These are phyloP conservation scores for Omphalotus guepiniiformis DNA, from an alignment of 768 basidiomycete genomes.

Conservation along the genomic window DNA sequence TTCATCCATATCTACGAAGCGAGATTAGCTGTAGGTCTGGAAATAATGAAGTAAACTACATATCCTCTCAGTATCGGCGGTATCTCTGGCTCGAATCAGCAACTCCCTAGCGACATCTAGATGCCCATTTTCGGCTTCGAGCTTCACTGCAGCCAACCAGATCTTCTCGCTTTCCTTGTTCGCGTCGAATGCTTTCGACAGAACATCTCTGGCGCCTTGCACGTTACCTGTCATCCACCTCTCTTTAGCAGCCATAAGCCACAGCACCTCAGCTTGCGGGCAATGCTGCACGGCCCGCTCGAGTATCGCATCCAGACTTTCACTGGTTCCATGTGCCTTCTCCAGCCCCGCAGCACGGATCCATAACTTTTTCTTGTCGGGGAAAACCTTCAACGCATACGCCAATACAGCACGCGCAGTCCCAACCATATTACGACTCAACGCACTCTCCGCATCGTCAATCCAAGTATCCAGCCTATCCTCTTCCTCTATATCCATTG, in stretches of 20 bases:
- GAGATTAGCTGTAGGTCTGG: slow-evolving; percentile 7
- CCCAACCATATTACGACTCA: slow-evolving; percentile 67
- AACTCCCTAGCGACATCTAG: slow-evolving; percentile 81
- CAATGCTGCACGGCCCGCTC: slow-evolving; percentile 83
- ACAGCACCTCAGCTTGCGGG: slow-evolving; percentile 92
- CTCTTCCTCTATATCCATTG: slow-evolving; percentile 94
- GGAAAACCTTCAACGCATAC: slow-evolving; percentile 88
- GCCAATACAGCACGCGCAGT: slow-evolving; percentile 87
- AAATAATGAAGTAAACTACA: slow-evolving; percentile 21
- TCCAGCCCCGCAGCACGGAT: slow-evolving; percentile 89
- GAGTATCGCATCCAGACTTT: slow-evolving; percentile 79
- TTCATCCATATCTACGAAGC: slow-evolving; percentile 94
- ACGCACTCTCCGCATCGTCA: slow-evolving; percentile 83
- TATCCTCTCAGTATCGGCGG: slow-evolving; percentile 90
- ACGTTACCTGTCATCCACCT: slow-evolving; percentile 91
- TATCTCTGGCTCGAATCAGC: slow-evolving; percentile 81
- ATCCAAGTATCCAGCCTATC: slow-evolving; percentile 89
- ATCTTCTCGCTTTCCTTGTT: slow-evolving; percentile 97
- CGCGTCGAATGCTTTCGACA: slow-evolving; percentile 86
- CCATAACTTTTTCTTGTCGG: slow-evolving; percentile 85
- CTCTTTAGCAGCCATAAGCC: slow-evolving; percentile 99
- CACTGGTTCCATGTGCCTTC: slow-evolving; percentile 83
- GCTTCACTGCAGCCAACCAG: slow-evolving; percentile 95
- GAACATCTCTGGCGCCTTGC: slow-evolving; percentile 82
- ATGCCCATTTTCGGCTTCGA: slow-evolving; percentile 95